Conservation (phyloP, 2,329 filamentous ascomycete species). For the Colletotrichum tamarilloi region DNA sequence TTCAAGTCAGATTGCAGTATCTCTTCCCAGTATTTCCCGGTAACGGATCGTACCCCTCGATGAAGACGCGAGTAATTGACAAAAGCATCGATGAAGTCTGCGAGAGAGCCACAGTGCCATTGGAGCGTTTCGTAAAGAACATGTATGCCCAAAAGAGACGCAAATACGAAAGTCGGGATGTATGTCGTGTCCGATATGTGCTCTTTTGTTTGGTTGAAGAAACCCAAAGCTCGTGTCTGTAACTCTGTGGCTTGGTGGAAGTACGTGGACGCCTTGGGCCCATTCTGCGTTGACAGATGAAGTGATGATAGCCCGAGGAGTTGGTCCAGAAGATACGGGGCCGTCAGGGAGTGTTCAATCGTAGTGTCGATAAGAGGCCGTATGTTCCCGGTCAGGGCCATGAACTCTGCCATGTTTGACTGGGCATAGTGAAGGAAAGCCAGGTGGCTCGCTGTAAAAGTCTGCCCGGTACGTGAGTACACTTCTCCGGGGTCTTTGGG, state of each 20-base stretch:
- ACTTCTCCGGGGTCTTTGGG: neutral
- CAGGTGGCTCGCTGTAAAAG: conserved; percentile 28
- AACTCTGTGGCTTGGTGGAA: conserved; percentile 44
- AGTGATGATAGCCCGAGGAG: conserved; percentile 51
- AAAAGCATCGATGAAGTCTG: conserved; percentile 42
- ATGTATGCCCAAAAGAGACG: conserved; percentile 46
- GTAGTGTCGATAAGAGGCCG: conserved; percentile 44
- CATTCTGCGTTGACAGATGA: conserved; percentile 43
- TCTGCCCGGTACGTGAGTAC: neutral
- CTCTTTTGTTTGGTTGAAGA: conserved; percentile 41
- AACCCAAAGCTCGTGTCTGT: conserved; percentile 42
- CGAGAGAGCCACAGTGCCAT: conserved; percentile 42
- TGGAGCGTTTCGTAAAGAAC: conserved; percentile 50
- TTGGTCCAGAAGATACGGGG: conserved; percentile 51
- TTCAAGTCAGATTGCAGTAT: conserved; percentile 40
- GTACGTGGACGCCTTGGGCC: conserved; percentile 38
- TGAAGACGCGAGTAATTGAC: conserved; percentile 45
- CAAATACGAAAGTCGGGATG: conserved; percentile 45
- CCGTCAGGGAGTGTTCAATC: conserved; percentile 41
- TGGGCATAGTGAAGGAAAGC: conserved; percentile 14
- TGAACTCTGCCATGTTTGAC: conserved; percentile 6
- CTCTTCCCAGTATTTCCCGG: conserved; percentile 34
- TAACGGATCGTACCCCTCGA: conserved; percentile 42
- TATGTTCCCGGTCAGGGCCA: neutral
- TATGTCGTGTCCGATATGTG: conserved; percentile 38